Evolutionary conservation across 441 rosid species (phyloP), one percentile per base, ranked within the genome.

Genomic region (Geranium incanum): DNA sequence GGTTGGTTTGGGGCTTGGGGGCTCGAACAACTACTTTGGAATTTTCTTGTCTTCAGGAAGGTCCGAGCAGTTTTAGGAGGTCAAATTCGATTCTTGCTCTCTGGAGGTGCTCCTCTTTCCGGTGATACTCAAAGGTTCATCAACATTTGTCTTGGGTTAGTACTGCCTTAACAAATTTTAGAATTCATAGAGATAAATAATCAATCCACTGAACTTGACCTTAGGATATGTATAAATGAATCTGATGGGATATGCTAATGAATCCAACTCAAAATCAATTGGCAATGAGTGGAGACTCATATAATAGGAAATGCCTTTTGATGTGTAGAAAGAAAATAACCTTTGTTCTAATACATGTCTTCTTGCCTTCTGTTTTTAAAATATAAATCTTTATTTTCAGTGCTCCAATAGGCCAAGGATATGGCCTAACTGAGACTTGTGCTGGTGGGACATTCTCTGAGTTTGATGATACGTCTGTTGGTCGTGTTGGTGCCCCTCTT

Each of bases 91-190:
- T 95, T 91, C 81, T 75, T 95, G 84, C 92, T 95, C 71, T 95
- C 98, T 64, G 99, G 99, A 16, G 99, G 99, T 79, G 98, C 99
- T 73, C 99, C 99, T 67, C 89, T 95, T 79, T 91, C 97, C 74
- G 89, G 81, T 75, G 97, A 89, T 77, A 95, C 99, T 76, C 99
- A 95, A 81, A 93, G 99, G 88, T 95, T 93, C 81, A 93, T 95
- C 86, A 95, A 91, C 88, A 87, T 95, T 70, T 95, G 98, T 74
- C 85, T 95, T 76, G 96, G 98, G 98, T 93, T 79, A 84, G 91
- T 83, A 70, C 75, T 68, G 68, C 66, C 73, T 72, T 55, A 45
- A 12, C 66, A 71, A 64, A 72, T 19, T 18, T 16, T 15, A 18
- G 5, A 57, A 19, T 16, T 16, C 8, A 57, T 57, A 16, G 13